A percentile compares a stretch with the other conserved stretches of the same genome.
Evolutionary conservation across 805 yeast species (phyloP).

Genomic region (Candida koratica): DNA sequence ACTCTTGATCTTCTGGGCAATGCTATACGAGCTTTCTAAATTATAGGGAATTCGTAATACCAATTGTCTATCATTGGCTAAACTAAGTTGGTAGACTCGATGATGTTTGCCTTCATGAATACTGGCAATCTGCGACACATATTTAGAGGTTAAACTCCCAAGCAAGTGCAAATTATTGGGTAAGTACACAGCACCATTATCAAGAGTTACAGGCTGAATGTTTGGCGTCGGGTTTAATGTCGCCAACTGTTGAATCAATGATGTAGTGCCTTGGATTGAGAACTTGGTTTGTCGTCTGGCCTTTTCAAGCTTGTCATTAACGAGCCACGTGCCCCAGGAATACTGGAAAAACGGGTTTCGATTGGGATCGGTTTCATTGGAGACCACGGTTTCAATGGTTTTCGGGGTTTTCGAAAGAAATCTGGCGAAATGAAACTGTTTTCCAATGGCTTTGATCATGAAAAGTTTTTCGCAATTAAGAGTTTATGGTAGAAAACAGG

Average conservation of each 20-base stretch:
- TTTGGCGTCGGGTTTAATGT: conserved; percentile 26
- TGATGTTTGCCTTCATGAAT: conserved; percentile 94
- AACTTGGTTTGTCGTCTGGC: conserved; percentile 74
- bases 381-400: conserved; percentile 50
- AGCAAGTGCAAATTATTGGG: conserved; percentile 47
- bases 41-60: conserved; percentile 85
- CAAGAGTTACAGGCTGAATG: conserved; percentile 36
- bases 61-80: conserved; percentile 58
- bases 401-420: conserved; percentile 20
- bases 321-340: conserved; percentile 94
- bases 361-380: conserved; percentile 62
- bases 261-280: conserved; percentile 71
- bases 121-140: conserved; percentile 70
- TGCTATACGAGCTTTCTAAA: conserved; percentile 60
- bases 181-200: conserved; percentile 41
- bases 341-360: conserved; percentile 76
- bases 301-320: conserved; percentile 70
- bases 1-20: conserved; percentile 66
- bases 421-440: too few relatives aligned
- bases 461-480: too few relatives aligned
- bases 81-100: conserved; percentile 70
- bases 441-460: conserved; percentile 1
- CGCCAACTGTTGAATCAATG: conserved; percentile 46
- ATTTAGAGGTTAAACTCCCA: conserved; percentile 35
- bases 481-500: too few relatives aligned